Base-by-base conservation (phyloP, 257 asterid genomes). In the Lavandula angustifolia region DNA sequence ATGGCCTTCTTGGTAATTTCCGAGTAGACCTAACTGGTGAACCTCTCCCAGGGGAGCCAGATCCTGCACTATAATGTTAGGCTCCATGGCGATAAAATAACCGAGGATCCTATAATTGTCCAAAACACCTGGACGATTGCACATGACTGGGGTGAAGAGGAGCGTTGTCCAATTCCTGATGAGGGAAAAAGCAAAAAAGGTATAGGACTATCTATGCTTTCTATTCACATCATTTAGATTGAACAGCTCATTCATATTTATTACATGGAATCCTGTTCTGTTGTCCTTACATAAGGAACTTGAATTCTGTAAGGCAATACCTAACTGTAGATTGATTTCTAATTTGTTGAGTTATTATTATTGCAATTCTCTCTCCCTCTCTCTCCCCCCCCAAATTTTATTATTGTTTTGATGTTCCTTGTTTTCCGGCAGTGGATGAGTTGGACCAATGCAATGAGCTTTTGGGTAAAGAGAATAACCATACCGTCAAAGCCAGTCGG, bases 121-220 rank as follows among this genome's bases (percentile, higher is more conserved):
- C 99, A 94, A 77, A 94, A 94, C 78, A 86, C 96, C 27, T 94
- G 98, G 99, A 86, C 95, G n/a, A 70, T 82, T 77, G 91, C 88
- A 64, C 95, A 76, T 78, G 98, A 88, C 77, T 94, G 99, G 99
- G 99, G 96, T 52, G 89, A 83, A 34, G 99, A 94, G 82, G 95
- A 90, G 71, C 95, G 97, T 2, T 94, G 99, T 71, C 97, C 99
- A 4, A 70, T 84, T 64, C 80, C 91, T 16, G 75, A 77, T 4
- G 80, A 67, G 27, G 94, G 82, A 70, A 81, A 82, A 62, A 82
- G 67, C 54, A 86, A 76, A 74, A 87, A 86, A 79, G 99, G 97
- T 88, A 80, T 6, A 31, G 2, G 3, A 47, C 13, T 35, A 22
- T 22, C 27, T 22, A 48, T 51, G 32, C 47, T 43, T 43, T 54